Base-by-base conservation (phyloP, 1,139 yeast genomes). In the Sporopachydermia cereana region DNA sequence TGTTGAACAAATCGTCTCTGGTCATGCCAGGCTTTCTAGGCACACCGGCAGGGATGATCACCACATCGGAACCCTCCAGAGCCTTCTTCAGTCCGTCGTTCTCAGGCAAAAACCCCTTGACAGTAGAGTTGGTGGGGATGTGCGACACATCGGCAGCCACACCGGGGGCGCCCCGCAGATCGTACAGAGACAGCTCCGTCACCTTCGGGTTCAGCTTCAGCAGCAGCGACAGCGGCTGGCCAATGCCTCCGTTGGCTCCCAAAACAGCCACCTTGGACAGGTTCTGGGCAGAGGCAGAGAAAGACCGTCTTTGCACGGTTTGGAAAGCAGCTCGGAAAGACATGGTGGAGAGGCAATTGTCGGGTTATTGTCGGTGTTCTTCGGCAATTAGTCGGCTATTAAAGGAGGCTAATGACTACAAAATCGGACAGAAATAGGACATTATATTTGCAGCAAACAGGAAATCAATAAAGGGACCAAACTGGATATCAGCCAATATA, bases 11-110 rank as follows among this genome's bases (percentile, higher is more conserved):
- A 63, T 91, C 98, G 65, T 91, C 98, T 75, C 94, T 78, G 59
- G 97, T 88, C 97, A 89, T 89, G 63, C 97, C 97, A 54, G 97
- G 97, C 74, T 91, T 91, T 75, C 98, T 84, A 69, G 98, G 98
- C 48, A 91, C 96, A 70, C 98, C 98, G 49, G 98, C 98, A 58
- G 98, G 97, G 66, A 91, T 89, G 56, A 91, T 73, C 49, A 91
- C 94, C 54, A 91, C 79, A 60, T 91, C 93, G 45, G 95, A 74
- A 53, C 77, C 91, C 53, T 77, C 73, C 57, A 91, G 73, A 45
- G 97, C 85, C 48, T 68, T 67, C 56, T 78, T 76, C 60, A 91
- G 74, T 45, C 95, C 96, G 48, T 79, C 80, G 59, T 80, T 78
- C 59, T 86, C 95, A 53, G 96, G 95, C 52, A 85, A 76, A 72